Conservation (phyloP, 352 stramenopile species). For the Plasmopara viticola region DNA sequence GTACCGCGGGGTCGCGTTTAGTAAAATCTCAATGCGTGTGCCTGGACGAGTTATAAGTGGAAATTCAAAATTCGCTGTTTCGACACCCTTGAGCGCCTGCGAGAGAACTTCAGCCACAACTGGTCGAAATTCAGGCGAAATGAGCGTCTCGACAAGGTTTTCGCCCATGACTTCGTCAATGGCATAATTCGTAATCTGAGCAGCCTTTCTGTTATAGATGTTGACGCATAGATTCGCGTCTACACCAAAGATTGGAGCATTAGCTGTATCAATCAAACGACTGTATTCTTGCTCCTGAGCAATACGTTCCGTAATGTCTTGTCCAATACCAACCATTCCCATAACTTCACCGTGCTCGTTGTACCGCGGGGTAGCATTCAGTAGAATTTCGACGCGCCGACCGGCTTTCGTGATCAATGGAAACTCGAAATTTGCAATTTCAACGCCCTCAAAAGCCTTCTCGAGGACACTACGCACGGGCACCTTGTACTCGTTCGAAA, state of each 20-base stretch:
- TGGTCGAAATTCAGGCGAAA: constrained; percentile 61
- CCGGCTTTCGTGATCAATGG: constrained; percentile 60
- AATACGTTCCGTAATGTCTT: constrained; percentile 83
- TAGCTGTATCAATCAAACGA: constrained; percentile 86
- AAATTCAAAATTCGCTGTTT: constrained; percentile 86
- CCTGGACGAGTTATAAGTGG: constrained; percentile 67
- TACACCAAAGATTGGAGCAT: constrained; percentile 88
- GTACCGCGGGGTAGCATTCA: constrained; percentile 63
- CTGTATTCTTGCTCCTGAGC: constrained; percentile 85
- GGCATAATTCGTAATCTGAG: constrained; percentile 84
- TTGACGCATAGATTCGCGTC: constrained; percentile 84
- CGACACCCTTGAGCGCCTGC: constrained; percentile 56
- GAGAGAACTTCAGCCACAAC: constrained; percentile 64
- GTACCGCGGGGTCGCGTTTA: constrained; percentile 69
- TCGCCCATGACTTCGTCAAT: constrained; percentile 74
- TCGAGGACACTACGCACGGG: constrained; percentile 13
- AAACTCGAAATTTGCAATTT: constrained; percentile 83
- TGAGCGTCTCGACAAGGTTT: constrained; percentile 82
- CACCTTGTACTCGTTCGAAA: constrained; percentile 47
- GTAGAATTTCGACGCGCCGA: constrained; percentile 51
- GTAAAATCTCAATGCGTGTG: constrained; percentile 67
- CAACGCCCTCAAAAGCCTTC: constrained; percentile 50
- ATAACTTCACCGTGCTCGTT: constrained; percentile 71
- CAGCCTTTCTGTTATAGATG: constrained; percentile 90
- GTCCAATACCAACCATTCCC: constrained; percentile 78